A percentile compares a stretch with the other conserved stretches of the same genome.
These are phyloP conservation scores for Oryza officinalis DNA, from an alignment of 176 grass and related monocot genomes.

Conservation along the genomic window DNA sequence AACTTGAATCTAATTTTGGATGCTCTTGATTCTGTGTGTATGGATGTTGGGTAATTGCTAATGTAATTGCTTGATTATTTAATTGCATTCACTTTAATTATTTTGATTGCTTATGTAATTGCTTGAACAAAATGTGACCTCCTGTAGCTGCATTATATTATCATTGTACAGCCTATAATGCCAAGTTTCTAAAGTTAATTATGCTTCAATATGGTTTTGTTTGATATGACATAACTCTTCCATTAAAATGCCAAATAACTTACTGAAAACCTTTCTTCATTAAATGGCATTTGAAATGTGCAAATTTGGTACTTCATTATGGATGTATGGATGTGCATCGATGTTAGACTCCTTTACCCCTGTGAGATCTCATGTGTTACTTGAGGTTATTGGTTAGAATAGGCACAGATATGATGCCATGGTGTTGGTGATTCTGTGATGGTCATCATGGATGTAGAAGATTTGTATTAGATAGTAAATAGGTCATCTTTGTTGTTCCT, in stretches of 20 bases:
- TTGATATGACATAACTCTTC: neutral
- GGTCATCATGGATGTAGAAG: neutral
- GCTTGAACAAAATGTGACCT: neutral
- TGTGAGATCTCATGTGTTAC: neutral
- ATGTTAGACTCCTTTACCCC: neutral
- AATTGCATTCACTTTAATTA: neutral
- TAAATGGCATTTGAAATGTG: neutral
- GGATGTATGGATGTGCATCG: neutral
- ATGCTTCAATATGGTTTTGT: neutral
- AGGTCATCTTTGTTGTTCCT: neutral
- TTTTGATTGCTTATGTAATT: neutral
- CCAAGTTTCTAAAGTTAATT: neutral
- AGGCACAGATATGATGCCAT: neutral
- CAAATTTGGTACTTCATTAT: neutral
- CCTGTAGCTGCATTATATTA: neutral
- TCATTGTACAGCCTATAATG: neutral
- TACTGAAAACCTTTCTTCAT: neutral
- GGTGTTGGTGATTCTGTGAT: neutral
- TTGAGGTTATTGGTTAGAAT: neutral
- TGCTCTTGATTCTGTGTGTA: conserved; percentile 17
- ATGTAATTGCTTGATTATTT: neutral
- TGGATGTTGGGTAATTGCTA: neutral
- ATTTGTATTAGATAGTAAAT: neutral
- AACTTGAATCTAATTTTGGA: neutral
- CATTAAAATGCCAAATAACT: neutral